Percentiles rank a stretch among this genome's conserved stretches.
phyloP scores from a whole-genome alignment of 345 rosid genomes.

The Brassica nigra region DNA sequence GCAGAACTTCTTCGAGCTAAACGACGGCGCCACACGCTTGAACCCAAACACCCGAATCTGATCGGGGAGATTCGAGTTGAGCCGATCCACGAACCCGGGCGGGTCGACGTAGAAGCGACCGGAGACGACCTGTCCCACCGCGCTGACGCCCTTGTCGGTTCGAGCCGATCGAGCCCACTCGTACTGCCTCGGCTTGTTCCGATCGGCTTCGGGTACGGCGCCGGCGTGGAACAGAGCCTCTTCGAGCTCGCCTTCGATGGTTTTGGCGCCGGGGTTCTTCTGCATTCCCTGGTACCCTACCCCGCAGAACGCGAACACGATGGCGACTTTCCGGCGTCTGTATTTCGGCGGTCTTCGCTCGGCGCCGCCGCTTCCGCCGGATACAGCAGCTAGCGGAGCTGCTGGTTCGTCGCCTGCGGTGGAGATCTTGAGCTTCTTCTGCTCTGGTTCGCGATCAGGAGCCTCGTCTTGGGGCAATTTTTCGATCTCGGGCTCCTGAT shows the following conservation, averaged over 20 bases:
- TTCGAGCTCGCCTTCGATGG: slow-evolving; percentile 96
- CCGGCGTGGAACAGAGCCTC: slow-evolving; percentile 85
- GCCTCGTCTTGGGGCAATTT: slow-evolving; percentile 41
- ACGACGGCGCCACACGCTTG: slow-evolving; percentile 75
- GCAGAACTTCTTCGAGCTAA: slow-evolving; percentile 80
- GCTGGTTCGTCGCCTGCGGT: slow-evolving; percentile 48
- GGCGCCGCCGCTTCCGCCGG: slow-evolving; percentile 22
- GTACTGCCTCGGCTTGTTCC: slow-evolving; percentile 61
- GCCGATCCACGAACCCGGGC: slow-evolving; percentile 79
- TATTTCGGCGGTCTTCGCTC: slow-evolving; percentile 49
- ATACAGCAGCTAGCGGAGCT: slow-evolving; percentile 14
- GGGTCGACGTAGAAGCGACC: slow-evolving; percentile 90
- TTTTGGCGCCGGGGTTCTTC: slow-evolving; percentile 92
- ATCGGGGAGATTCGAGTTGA: slow-evolving; percentile 57
- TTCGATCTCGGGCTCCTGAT: slow-evolving; percentile 25
- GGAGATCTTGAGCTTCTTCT: slow-evolving; percentile 66
- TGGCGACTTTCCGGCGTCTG: slow-evolving; percentile 90
- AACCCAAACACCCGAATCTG: slow-evolving; percentile 82
- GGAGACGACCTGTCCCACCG: slow-evolving; percentile 94
- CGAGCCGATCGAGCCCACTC: slow-evolving; percentile 97
- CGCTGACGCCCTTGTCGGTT: slow-evolving; percentile 94
- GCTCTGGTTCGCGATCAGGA: slow-evolving; percentile 57
- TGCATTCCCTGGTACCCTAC: slow-evolving; percentile 99
- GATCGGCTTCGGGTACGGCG: slow-evolving; percentile 86
- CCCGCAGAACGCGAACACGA: slow-evolving; percentile 89